A percentile compares a stretch with the other conserved stretches of the same genome.
phyloP scores from a whole-genome alignment of 129 eudicot species.

The Arctium minus region DNA sequence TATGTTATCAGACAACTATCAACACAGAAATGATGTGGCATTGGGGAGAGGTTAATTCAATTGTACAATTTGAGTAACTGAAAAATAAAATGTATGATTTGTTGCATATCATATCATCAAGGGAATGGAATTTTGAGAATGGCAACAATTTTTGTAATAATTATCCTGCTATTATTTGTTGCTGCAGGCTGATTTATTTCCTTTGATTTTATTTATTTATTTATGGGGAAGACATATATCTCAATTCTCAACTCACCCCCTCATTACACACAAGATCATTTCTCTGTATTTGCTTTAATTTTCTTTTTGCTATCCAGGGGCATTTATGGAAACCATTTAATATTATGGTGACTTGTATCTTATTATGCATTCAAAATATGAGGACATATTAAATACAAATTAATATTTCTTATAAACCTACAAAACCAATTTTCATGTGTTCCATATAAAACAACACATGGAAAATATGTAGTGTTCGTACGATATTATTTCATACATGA shows the following conservation, averaged over 20 bases:
- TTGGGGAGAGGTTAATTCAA: conserved; percentile 9
- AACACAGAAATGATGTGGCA: conserved; percentile 28
- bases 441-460: too few relatives aligned
- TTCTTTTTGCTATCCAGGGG: not conserved
- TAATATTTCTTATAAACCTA: too few relatives aligned
- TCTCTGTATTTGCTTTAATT: too few relatives aligned
- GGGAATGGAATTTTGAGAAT: conserved; percentile 3
- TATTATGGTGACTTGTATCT: not conserved
- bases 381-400: not conserved
- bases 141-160: conserved; percentile 27
- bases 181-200: conserved; percentile 5
- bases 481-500: too few relatives aligned
- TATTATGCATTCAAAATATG: too few relatives aligned
- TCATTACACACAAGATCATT: not conserved
- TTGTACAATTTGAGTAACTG: conserved; percentile 32
- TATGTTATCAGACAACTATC: conserved; percentile 64
- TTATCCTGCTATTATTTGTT: not conserved
- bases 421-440: too few relatives aligned
- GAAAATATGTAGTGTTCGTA: too few relatives aligned
- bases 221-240: not conserved
- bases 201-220: not conserved
- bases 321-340: not conserved
- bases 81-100: conserved; percentile 23
- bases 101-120: not conserved
- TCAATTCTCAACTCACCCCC: not conserved